A percentile compares a stretch with the other conserved stretches of the same genome.
phyloP scores from a whole-genome alignment of 371 early-diverging fungal genomes.

The Choanephora cucurbitarum region DNA sequence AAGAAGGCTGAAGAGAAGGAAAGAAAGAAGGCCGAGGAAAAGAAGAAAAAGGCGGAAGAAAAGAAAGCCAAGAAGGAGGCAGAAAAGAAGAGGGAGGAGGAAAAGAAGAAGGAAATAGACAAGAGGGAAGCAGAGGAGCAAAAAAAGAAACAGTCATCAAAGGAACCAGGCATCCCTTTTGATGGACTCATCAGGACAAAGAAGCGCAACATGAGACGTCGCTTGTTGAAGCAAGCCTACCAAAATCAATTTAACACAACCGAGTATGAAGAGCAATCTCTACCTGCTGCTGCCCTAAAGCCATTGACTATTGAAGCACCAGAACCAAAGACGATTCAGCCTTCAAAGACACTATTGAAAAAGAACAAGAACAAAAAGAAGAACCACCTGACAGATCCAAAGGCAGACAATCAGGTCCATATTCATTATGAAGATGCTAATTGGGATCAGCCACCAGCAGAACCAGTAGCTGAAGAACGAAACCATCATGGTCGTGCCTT shows the following conservation, averaged over 20 bases:
- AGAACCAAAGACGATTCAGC: background rate
- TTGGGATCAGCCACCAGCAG: background rate
- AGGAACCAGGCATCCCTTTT: slow-evolving; percentile 7
- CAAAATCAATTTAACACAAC: too few species aligned
- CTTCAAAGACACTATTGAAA: slow-evolving; percentile 9
- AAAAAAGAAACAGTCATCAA: background rate
- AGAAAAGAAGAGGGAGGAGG: slow-evolving; percentile 3
- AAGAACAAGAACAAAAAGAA: slow-evolving; percentile 26
- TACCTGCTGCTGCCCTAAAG: too few species aligned
- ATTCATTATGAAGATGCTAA: background rate
- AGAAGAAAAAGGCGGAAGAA: background rate
- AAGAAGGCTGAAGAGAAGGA: background rate
- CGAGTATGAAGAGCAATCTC: background rate
- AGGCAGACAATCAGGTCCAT: slow-evolving; percentile 2
- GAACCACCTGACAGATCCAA: slow-evolving; percentile 12
- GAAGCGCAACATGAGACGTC: slow-evolving; percentile 11
- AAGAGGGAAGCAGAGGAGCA: background rate
- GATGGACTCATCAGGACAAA: slow-evolving; percentile 6
- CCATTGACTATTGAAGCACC: background rate
- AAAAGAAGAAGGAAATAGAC: background rate
- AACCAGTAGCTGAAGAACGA: background rate
- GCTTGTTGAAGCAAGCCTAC: background rate
- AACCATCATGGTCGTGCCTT: slow-evolving; percentile 23
- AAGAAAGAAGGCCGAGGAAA: background rate
- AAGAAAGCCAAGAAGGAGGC: background rate